Evolutionary conservation across 768 basidiomycete species (phyloP).

Genomic region (Zangia roseola): DNA sequence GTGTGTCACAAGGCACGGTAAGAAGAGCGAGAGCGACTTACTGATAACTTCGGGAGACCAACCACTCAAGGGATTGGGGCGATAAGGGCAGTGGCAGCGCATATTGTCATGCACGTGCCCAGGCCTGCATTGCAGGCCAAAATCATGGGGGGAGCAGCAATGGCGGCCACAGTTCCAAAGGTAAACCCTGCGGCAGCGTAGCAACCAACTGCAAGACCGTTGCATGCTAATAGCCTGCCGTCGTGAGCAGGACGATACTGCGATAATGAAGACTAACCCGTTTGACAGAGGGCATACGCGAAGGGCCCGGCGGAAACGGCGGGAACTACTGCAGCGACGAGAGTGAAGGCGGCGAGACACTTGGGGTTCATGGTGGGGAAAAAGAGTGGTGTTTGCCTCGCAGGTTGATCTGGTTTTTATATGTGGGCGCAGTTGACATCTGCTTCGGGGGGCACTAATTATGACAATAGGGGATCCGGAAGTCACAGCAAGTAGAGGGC

Average conservation of each 20-base stretch:
- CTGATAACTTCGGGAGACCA: too few species aligned
- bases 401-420: constrained; percentile 5
- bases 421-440: too few species aligned
- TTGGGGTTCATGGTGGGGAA: constrained; percentile 30
- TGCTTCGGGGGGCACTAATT: neutral
- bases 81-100: constrained; percentile 20
- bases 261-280: too few species aligned
- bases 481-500: constrained; percentile 10
- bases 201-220: constrained; percentile 18
- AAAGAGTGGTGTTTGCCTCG: neutral
- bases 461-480: too few species aligned
- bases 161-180: constrained; percentile 21
- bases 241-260: too few species aligned
- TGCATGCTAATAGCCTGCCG: too few species aligned
- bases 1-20: too few species aligned
- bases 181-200: constrained; percentile 24
- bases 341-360: constrained; percentile 14
- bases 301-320: constrained; percentile 16
- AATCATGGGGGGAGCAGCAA: constrained; percentile 19
- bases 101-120: constrained; percentile 26
- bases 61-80: constrained; percentile 24
- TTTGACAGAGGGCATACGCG: constrained; percentile 20
- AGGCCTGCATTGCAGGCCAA: constrained; percentile 22
- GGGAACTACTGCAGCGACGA: constrained; percentile 14
- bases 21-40: too few species aligned